phyloP scores from a whole-genome alignment of 2,329 filamentous ascomycete genomes.

The Fusarium sp. region DNA sequence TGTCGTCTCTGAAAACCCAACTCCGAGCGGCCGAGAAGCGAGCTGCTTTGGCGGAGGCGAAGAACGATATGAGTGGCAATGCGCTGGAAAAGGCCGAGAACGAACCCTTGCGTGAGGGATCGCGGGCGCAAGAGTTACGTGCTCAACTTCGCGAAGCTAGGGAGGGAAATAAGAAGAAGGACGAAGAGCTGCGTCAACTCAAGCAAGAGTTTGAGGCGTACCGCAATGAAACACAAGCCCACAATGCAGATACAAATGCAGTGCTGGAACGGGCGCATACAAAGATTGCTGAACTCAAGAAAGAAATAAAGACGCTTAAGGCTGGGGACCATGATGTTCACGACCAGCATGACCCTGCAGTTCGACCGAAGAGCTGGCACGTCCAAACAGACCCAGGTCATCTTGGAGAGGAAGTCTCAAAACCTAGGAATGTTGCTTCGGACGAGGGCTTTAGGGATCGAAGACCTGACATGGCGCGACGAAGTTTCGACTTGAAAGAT shows the following conservation, averaged over 20 bases:
- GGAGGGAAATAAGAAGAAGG: slow-evolving; percentile 62
- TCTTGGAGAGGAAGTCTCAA: slow-evolving; percentile 23
- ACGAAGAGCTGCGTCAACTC: slow-evolving; percentile 63
- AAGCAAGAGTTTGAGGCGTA: slow-evolving; percentile 67
- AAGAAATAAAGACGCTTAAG: slow-evolving; percentile 64
- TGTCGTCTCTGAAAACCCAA: slow-evolving; percentile 65
- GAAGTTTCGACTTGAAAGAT: slow-evolving; percentile 50
- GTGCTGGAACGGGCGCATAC: slow-evolving; percentile 69
- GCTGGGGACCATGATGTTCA: slow-evolving; percentile 33
- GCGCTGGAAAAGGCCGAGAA: slow-evolving; percentile 50
- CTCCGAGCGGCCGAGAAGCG: slow-evolving; percentile 64
- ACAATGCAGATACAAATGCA: slow-evolving; percentile 67
- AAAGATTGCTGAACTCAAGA: slow-evolving; percentile 69
- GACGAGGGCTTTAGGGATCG: slow-evolving; percentile 11
- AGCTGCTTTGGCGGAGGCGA: slow-evolving; percentile 54
- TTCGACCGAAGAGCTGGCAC: slow-evolving; percentile 52
- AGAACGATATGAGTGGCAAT: slow-evolving; percentile 6
- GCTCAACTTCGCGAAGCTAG: slow-evolving; percentile 59
- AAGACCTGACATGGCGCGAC: slow-evolving; percentile 30
- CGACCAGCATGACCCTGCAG: slow-evolving; percentile 25
- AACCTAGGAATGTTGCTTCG: neutral
- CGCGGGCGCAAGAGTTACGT: slow-evolving; percentile 56
- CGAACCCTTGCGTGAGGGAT: slow-evolving; percentile 40
- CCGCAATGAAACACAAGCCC: slow-evolving; percentile 65
- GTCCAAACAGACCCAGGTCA: slow-evolving; percentile 37